Evolutionary conservation across 306 rosid genomes (phyloP).

Genomic region (Sicyos baderoa): DNA sequence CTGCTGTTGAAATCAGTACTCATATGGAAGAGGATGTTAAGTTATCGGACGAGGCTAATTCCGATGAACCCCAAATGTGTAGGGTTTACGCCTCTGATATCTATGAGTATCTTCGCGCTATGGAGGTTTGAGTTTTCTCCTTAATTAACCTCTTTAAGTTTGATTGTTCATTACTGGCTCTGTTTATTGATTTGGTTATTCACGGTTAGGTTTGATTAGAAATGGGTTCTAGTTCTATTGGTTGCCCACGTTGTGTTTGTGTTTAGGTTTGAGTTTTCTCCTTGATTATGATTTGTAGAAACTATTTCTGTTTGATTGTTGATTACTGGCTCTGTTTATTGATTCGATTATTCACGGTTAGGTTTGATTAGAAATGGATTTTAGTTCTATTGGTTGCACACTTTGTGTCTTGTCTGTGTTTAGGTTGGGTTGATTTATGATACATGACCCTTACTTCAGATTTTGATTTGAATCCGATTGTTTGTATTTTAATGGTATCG

Average conservation of each 20-base stretch:
- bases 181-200: not conserved
- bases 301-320: not conserved
- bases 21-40: not conserved
- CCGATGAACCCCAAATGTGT: slow-evolving; percentile 52
- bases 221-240: too few species aligned
- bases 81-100: slow-evolving; percentile 57
- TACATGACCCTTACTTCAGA: too few species aligned
- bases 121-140: slow-evolving; percentile 47
- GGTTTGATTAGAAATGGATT: not conserved
- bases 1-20: slow-evolving; percentile 11
- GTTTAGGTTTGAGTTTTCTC: slow-evolving; percentile 34
- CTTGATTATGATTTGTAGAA: not conserved
- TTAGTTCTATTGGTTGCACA: not conserved
- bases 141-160: not conserved
- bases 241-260: too few species aligned
- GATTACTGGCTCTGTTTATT: not conserved
- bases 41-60: not conserved
- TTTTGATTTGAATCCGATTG: not conserved
- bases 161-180: not conserved
- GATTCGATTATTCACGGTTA: not conserved
- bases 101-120: slow-evolving; percentile 47
- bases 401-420: too few species aligned
- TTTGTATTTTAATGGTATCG: not conserved
- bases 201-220: not conserved
- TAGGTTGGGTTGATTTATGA: too few species aligned